These are phyloP conservation scores for Trametes cingulata DNA, from an alignment of 768 basidiomycete species.

Conservation along the genomic window DNA sequence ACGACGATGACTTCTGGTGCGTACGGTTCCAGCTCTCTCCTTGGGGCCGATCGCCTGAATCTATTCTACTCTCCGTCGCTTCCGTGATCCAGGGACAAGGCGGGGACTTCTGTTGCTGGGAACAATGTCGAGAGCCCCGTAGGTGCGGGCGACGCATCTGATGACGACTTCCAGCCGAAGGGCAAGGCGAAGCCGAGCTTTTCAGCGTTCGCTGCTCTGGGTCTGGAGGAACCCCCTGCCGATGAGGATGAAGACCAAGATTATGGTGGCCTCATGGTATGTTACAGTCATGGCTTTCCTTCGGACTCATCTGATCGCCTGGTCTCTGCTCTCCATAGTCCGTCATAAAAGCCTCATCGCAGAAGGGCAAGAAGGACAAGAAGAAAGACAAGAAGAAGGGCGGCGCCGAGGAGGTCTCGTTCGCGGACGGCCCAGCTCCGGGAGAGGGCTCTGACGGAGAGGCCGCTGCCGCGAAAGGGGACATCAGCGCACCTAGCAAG, in stretches of 20 bases:
- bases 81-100: slow-evolving; percentile 53
- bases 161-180: slow-evolving; percentile 42
- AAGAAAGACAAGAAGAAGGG: slow-evolving; percentile 30
- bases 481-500: slow-evolving; percentile 31
- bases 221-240: slow-evolving; percentile 39
- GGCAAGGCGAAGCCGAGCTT: slow-evolving; percentile 39
- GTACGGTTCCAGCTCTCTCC: slow-evolving; percentile 14
- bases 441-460: slow-evolving; percentile 36
- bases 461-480: slow-evolving; percentile 34
- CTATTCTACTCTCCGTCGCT: not conserved
- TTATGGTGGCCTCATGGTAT: slow-evolving; percentile 28
- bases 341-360: slow-evolving; percentile 5
- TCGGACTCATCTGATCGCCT: not conserved
- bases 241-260: slow-evolving; percentile 23
- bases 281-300: not conserved
- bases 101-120: slow-evolving; percentile 56
- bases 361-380: slow-evolving; percentile 21
- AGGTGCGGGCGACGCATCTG: slow-evolving; percentile 38
- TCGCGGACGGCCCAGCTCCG: slow-evolving; percentile 26
- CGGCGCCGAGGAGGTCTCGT: slow-evolving; percentile 11
- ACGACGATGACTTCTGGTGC: slow-evolving; percentile 85
- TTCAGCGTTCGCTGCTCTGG: slow-evolving; percentile 52
- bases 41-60: slow-evolving; percentile 24
- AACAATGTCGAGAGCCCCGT: slow-evolving; percentile 35
- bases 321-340: slow-evolving; percentile 1